Evolutionary conservation across 345 rosid species (phyloP).

Genomic region (Orychophragmus violaceus): DNA sequence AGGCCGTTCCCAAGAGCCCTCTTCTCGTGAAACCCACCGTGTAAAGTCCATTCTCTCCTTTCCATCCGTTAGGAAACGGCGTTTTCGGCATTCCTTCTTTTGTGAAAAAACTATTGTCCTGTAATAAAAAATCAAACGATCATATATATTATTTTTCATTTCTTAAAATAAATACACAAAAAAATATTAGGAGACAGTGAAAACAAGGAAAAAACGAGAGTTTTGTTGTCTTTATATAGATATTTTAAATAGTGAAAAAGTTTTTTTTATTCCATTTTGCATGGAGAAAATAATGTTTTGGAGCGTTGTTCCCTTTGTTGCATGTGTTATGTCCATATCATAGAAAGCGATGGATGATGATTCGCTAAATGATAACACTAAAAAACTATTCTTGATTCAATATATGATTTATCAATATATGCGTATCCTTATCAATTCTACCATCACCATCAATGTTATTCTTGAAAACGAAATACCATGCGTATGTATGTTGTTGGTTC

Average conservation of each 20-base stretch:
- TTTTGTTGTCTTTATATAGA: neutral
- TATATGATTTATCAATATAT: neutral
- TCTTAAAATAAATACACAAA: neutral
- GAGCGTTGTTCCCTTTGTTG: slow-evolving; percentile 23
- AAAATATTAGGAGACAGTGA: neutral
- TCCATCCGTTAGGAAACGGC: slow-evolving; percentile 89
- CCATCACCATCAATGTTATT: slow-evolving; percentile 27
- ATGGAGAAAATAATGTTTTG: slow-evolving; percentile 36
- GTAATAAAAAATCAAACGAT: neutral
- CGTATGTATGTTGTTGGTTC: slow-evolving; percentile 2
- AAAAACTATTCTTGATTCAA: too few species aligned
- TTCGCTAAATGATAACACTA: slow-evolving; percentile 18
- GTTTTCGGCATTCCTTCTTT: slow-evolving; percentile 82
- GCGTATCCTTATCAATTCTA: slow-evolving; percentile 11
- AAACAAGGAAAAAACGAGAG: neutral
- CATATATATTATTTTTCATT: neutral
- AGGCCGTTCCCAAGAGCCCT: slow-evolving; percentile 72
- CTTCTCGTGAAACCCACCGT: slow-evolving; percentile 85
- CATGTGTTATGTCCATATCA: slow-evolving; percentile 22
- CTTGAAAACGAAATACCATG: slow-evolving; percentile 23
- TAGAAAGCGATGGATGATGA: slow-evolving; percentile 31
- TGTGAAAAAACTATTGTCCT: slow-evolving; percentile 68
- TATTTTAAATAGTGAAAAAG: slow-evolving; percentile 1
- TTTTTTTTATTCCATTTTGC: slow-evolving; percentile 30
- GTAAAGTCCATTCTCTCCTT: slow-evolving; percentile 70